Base-by-base conservation (phyloP, 768 basidiomycete species). In the Suillus brevipes region DNA sequence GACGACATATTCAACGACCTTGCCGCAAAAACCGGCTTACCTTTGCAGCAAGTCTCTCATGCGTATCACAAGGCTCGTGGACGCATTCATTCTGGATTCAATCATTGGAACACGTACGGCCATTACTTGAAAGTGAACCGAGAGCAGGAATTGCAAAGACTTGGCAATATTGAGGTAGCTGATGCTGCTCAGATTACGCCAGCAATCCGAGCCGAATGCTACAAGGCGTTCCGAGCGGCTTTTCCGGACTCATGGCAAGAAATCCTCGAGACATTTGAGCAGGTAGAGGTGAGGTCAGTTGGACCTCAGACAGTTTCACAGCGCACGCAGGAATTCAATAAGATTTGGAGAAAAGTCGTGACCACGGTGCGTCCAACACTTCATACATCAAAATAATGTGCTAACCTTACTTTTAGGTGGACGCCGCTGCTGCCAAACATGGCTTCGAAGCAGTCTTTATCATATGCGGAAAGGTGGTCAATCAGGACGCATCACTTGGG, bases 41-140 rank as follows among this genome's bases (percentile, higher is more conserved):
- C 53, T 16, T 34, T 56, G 10, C 60, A 62, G 56, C 66, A 67
- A 34, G 34, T 67, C 1, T 23, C 61, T 9, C 64, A 65, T 3
- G 64, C 56, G 0, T 67, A 64, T 64, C 56, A 65, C 36, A 67
- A 67, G 61, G 62, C 47, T 5, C 40, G 6, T 23, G 34, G 31
- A 14, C 36, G 61, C 6, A 28, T 37, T 12, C 28, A 65, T 1
- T 53, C 47, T 3, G 18, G 28, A 0, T 60, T 28, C 0, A 64
- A 64, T 14, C 58, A 60, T 31, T 64, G 63, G 63, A 66, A 66
- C 20, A n/a, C 10, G 0, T 66, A 66, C 2, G 5, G 20, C 10
- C 63, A 42, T 2, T 66, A 66, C 31, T n/a, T 64, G 3, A 28
- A 42, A 31, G 60, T 52, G 28, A 58, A 66, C 20, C 25, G 55